Conservation (phyloP, 192 early-diverging fungal genomes). For the Coemansia sp. region DNA sequence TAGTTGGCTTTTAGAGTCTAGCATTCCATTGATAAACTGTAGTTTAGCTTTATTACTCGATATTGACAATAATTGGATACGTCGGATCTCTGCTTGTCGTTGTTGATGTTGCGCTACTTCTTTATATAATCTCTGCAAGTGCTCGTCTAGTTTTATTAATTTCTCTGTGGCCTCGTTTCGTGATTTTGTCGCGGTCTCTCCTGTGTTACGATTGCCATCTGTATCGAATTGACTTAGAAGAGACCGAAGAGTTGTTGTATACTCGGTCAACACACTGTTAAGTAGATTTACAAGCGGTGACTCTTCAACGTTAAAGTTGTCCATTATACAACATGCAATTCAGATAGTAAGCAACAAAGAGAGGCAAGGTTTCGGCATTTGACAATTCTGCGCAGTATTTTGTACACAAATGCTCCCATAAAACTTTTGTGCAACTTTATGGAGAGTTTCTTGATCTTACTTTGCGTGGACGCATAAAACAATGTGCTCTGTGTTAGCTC, state of each 20-base stretch:
- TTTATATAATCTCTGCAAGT: conserved; percentile 29
- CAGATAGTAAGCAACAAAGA: not conserved
- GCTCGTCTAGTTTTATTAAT: conserved; percentile 28
- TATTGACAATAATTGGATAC: conserved; percentile 30
- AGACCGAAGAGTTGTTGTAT: conserved; percentile 29
- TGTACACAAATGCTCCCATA: not conserved
- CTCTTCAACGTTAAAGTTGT: conserved; percentile 29
- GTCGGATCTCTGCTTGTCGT: conserved; percentile 46
- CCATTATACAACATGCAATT: conserved; percentile 9
- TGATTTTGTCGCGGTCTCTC: not conserved
- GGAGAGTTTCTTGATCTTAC: not conserved
- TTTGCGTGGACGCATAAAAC: not conserved
- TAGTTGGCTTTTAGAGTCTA: conserved; percentile 37
- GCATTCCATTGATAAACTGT: conserved; percentile 35
- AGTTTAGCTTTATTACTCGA: conserved; percentile 39
- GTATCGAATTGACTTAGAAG: conserved; percentile 46
- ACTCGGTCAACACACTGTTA: conserved; percentile 32
- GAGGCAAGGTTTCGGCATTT: not conserved
- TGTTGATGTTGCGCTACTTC: conserved; percentile 41
- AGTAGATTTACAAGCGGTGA: conserved; percentile 40
- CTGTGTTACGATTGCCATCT: conserved; percentile 32
- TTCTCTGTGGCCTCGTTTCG: conserved; percentile 10
- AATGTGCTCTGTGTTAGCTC: not conserved
- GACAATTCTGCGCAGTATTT: not conserved
- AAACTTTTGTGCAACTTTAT: not conserved